These are phyloP conservation scores for Hippophae gyantsensis DNA, from an alignment of 306 rosid species.

Conservation along the genomic window DNA sequence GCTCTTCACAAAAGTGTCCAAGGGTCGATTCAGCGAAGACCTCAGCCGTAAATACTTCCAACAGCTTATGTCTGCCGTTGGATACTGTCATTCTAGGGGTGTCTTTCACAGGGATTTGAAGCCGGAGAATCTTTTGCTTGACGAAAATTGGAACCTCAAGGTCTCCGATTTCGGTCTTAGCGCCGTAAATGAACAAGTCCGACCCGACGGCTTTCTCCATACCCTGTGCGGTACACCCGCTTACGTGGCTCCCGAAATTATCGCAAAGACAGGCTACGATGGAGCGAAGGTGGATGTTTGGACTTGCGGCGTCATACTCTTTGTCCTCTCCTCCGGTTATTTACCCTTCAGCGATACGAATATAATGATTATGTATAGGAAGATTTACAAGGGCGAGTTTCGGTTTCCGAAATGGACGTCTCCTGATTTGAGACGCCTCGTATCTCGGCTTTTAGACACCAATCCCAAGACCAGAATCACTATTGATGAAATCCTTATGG, in stretches of 20 bases:
- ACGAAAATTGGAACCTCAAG: constrained; percentile 45
- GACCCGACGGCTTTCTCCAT: constrained; percentile 58
- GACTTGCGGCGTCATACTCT: constrained; percentile 77
- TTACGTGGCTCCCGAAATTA: constrained; percentile 81
- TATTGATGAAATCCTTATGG: constrained; percentile 37
- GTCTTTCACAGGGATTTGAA: constrained; percentile 82
- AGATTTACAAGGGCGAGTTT: constrained; percentile 65
- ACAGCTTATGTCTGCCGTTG: constrained; percentile 64
- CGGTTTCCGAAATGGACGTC: constrained; percentile 56
- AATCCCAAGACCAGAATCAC: constrained; percentile 55
- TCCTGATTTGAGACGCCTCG: constrained; percentile 23
- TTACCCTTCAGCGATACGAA: constrained; percentile 64
- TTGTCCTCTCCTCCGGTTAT: constrained; percentile 38
- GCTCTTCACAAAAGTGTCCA: constrained; percentile 34
- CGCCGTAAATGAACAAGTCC: constrained; percentile 43
- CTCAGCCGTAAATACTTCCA: constrained; percentile 56
- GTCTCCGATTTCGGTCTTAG: constrained; percentile 79
- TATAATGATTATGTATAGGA: constrained; percentile 43
- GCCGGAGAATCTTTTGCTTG: constrained; percentile 69
- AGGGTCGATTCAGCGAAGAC: constrained; percentile 48
- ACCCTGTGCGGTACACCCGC: constrained; percentile 86
- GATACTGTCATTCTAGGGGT: constrained; percentile 59
- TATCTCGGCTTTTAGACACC: constrained; percentile 50
- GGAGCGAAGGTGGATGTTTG: constrained; percentile 71
- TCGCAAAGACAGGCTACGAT: constrained; percentile 60